A percentile compares a stretch with the other conserved stretches of the same genome.
Conservation (phyloP, 2,329 filamentous ascomycete species). For the Atkinsonella texensis region DNA sequence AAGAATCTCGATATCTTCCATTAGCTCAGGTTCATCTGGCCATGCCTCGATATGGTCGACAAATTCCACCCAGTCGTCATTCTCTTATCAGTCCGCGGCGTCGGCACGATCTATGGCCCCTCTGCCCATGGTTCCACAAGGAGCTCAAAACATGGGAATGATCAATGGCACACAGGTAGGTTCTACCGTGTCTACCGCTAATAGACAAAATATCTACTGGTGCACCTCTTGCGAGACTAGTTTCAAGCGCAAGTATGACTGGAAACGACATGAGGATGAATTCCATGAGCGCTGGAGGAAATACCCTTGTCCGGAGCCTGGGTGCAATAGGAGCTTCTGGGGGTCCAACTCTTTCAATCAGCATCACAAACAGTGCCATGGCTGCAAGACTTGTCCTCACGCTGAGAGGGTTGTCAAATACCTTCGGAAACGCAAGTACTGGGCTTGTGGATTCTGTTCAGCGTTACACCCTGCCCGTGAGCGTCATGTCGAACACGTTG, state of each 20-base stretch:
- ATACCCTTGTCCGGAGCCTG: conserved; percentile 50
- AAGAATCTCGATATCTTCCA: conserved; percentile 36
- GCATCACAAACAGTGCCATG: conserved; percentile 53
- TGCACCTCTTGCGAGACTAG: conserved; percentile 50
- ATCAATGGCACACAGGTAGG: conserved; percentile 21
- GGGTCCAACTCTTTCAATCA: conserved; percentile 57
- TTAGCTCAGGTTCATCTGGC: conserved; percentile 37
- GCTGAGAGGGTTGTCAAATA: conserved; percentile 52
- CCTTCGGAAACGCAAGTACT: conserved; percentile 51
- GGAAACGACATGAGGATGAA: conserved; percentile 58
- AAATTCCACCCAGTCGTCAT: conserved; percentile 26
- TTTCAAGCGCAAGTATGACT: conserved; percentile 57
- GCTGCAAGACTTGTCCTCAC: conserved; percentile 53
- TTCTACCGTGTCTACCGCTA: conserved; percentile 17
- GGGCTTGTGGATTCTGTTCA: conserved; percentile 58
- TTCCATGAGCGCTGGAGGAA: conserved; percentile 58
- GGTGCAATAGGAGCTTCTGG: conserved; percentile 56
- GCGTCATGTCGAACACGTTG: conserved; percentile 56
- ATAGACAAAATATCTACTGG: conserved; percentile 39
- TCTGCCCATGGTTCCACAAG: conserved; percentile 23
- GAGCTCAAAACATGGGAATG: conserved; percentile 15
- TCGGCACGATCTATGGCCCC: conserved; percentile 24
- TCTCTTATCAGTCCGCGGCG: conserved; percentile 27
- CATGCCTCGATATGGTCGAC: conserved; percentile 35
- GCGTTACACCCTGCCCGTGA: conserved; percentile 50